These are phyloP conservation scores for Camelina hispida DNA, from an alignment of 345 rosid species.

Conservation along the genomic window DNA sequence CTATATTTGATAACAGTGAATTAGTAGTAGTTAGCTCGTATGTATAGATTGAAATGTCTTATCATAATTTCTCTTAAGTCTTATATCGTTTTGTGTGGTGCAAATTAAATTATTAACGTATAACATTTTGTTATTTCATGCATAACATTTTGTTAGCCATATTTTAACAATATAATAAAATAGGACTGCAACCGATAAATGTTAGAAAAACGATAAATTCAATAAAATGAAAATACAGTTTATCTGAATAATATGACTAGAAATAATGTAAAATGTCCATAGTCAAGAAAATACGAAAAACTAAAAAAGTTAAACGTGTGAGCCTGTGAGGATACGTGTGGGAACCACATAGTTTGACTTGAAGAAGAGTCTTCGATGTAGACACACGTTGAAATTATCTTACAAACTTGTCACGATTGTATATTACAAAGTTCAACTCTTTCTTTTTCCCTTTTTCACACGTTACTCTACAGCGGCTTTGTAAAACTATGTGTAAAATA, in stretches of 20 bases:
- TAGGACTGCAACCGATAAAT: neutral
- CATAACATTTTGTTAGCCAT: no score
- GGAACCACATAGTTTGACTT: constrained; percentile 31
- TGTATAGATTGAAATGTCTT: neutral
- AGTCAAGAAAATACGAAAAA: constrained; percentile 18
- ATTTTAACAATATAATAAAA: no score
- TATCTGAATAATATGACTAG: constrained; percentile 9
- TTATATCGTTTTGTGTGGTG: constrained; percentile 1
- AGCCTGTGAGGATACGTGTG: constrained; percentile 33
- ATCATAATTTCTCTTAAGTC: constrained; percentile 4
- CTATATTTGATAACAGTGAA: constrained; percentile 15
- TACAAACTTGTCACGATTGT: constrained; percentile 12
- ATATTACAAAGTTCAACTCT: constrained; percentile 28
- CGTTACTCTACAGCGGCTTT: constrained; percentile 15
- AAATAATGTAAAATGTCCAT: constrained; percentile 24
- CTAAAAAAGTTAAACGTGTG: constrained; percentile 3
- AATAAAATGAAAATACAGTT: neutral
- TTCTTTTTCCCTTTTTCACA: constrained; percentile 19
- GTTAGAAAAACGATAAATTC: neutral
- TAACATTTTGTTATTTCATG: no score
- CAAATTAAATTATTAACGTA: neutral
- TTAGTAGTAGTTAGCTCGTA: neutral
- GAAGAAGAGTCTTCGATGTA: constrained; percentile 17
- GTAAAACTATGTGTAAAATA: neutral
- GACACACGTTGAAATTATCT: constrained; percentile 26